Percentiles rank a stretch among this genome's conserved stretches.
Evolutionary conservation across 2,329 filamentous ascomycete species (phyloP).

Genomic region (Amphichorda felina): DNA sequence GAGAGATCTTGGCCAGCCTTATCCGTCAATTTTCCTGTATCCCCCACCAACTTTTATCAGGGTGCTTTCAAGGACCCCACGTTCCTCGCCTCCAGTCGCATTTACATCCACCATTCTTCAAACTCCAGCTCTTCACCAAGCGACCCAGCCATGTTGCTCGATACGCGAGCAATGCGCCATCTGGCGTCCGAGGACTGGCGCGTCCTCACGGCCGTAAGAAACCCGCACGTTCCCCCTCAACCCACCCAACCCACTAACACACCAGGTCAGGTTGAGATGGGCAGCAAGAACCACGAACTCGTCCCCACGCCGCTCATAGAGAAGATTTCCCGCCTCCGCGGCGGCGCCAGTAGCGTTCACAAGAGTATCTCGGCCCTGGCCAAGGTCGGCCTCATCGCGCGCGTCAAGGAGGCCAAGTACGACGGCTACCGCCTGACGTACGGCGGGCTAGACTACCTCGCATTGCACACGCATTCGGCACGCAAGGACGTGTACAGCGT

Average conservation of each 20-base stretch:
- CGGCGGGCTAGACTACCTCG: constrained; percentile 94
- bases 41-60: constrained; percentile 1
- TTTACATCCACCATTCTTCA: neutral
- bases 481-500: constrained; percentile 78
- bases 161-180: constrained; percentile 88
- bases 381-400: constrained; percentile 83
- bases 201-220: constrained; percentile 74
- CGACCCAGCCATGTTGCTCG: constrained; percentile 66
- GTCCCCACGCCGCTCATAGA: constrained; percentile 85
- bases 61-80: neutral
- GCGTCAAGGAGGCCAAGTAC: constrained; percentile 91
- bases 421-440: constrained; percentile 96
- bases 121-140: constrained; percentile 12
- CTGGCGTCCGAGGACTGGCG: constrained; percentile 89
- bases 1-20: constrained; percentile 6
- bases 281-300: constrained; percentile 93
- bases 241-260: constrained; percentile 21
- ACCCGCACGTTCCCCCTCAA: constrained; percentile 8
- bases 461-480: constrained; percentile 78
- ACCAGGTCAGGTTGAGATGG: constrained; percentile 66
- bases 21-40: constrained; percentile 13
- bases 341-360: constrained; percentile 68
- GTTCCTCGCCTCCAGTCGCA: neutral
- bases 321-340: constrained; percentile 69
- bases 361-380: constrained; percentile 82